Evolutionary conservation across 1,139 yeast genomes (phyloP), one percentile per base, ranked within the genome.

Genomic region (Keqinozyma sinolaborantium): DNA sequence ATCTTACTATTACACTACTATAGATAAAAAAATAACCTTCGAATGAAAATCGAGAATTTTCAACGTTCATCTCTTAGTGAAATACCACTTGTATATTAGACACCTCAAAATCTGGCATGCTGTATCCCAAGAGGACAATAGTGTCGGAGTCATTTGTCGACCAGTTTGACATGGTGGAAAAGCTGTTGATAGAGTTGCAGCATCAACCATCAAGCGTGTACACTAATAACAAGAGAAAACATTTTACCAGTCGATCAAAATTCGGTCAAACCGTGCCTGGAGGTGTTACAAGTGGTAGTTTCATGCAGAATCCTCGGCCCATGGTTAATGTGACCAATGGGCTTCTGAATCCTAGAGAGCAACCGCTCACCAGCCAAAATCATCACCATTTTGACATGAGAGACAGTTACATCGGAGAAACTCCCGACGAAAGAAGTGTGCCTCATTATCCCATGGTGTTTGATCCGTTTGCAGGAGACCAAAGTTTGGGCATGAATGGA

Each of bases 121-220:
- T 14, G 12, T 44, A 45, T 35, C 61, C 64, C 15, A 51, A 48
- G 31, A 51, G 70, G 28, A 35, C 38, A 21, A 42, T 63, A 19
- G 39, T 41, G 10, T 36, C 48, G 27, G 65, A 57, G 42, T 54
- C 68, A 30, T 64, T 64, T 46, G 53, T 49, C 16, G 44, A 47
- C 35, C 71, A 64, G 41, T 33, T 54, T 31, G 69, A 62, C 24
- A 28, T 48, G 25, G 56, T 64, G 29, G 64, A 58, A 29, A 57
- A 51, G 37, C 48, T 54, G 15, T 42, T 52, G 36, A 47, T 58
- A 29, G 70, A 63, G 34, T 45, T 48, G 14, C 60, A 56, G 38
- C 49, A 53, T 40, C 67, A 59, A 39, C 66, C 68, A 5, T 36
- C 44, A 11, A 38, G 38, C 13, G 30, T 35, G 27, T 37, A 43